phyloP scores from a whole-genome alignment of 129 eudicot species.

The Solidago caesia region DNA sequence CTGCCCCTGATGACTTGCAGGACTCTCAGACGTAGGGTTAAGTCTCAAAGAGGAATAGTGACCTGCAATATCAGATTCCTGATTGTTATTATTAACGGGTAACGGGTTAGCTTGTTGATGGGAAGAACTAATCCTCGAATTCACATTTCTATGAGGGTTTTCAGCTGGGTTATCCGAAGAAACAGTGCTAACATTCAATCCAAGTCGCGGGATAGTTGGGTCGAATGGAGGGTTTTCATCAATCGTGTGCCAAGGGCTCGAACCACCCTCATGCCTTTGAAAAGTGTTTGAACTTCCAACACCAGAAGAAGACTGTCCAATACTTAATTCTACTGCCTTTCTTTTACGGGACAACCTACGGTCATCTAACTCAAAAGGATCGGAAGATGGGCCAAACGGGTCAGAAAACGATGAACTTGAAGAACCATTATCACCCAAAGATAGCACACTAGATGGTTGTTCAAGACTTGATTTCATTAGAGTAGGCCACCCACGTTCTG shows the following conservation, averaged over 20 bases:
- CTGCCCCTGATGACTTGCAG: constrained; percentile 31
- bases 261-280: constrained; percentile 42
- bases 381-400: constrained; percentile 40
- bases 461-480: constrained; percentile 35
- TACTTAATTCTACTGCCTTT: constrained; percentile 58
- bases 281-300: constrained; percentile 50
- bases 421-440: constrained; percentile 40
- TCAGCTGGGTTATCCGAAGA: constrained; percentile 34
- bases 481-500: constrained; percentile 54
- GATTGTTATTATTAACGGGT: constrained; percentile 24
- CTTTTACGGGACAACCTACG: constrained; percentile 67
- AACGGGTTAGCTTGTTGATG: constrained; percentile 43
- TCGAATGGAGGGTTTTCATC: constrained; percentile 38
- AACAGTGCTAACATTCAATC: constrained; percentile 36
- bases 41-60: constrained; percentile 38
- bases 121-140: constrained; percentile 47
- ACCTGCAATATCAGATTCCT: constrained; percentile 33
- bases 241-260: constrained; percentile 37
- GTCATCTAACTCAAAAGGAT: constrained; percentile 41
- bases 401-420: constrained; percentile 43
- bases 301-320: constrained; percentile 69
- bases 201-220: constrained; percentile 56
- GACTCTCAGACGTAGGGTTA: constrained; percentile 26
- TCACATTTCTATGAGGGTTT: constrained; percentile 48
- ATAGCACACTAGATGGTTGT: constrained; percentile 38